A percentile compares a stretch with the other conserved stretches of the same genome.
phyloP scores from a whole-genome alignment of 495 filamentous ascomycete species.

The Talaromyces liani region DNA sequence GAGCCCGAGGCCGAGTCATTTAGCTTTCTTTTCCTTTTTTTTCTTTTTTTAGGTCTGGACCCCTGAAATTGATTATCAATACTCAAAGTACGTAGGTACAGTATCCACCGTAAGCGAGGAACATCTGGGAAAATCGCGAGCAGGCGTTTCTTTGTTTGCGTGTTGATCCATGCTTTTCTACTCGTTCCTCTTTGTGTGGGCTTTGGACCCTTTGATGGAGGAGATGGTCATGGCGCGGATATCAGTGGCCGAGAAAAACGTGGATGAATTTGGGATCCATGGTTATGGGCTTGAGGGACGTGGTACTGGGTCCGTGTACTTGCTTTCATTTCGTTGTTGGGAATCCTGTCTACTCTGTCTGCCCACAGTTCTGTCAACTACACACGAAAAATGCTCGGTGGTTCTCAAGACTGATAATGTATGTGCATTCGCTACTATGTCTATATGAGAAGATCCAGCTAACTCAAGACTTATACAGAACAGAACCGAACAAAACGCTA shows the following conservation, averaged over 20 bases:
- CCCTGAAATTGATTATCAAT: not conserved
- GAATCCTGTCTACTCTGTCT: not conserved
- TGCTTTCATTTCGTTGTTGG: not conserved
- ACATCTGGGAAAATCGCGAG: not conserved
- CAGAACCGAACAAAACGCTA: not conserved
- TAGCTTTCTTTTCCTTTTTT: not conserved
- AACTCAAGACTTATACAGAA: not conserved
- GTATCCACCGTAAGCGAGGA: not conserved
- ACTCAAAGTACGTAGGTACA: too few species aligned
- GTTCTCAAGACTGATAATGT: not conserved
- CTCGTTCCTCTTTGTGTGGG: not conserved
- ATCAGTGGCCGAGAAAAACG: not conserved
- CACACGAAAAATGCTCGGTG: not conserved
- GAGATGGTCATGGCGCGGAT: not conserved
- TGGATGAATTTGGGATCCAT: not conserved
- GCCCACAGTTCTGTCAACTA: not conserved
- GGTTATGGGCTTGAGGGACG: not conserved
- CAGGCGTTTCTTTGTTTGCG: not conserved
- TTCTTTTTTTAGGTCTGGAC: not conserved
- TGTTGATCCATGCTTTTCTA: not conserved
- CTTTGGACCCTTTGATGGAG: not conserved
- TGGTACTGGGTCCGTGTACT: constrained; percentile 2
- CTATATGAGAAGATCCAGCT: not conserved
- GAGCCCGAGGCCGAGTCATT: not conserved
- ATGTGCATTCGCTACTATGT: not conserved